Base-by-base conservation (phyloP, 306 rosid species). In the Malus orientalis region DNA sequence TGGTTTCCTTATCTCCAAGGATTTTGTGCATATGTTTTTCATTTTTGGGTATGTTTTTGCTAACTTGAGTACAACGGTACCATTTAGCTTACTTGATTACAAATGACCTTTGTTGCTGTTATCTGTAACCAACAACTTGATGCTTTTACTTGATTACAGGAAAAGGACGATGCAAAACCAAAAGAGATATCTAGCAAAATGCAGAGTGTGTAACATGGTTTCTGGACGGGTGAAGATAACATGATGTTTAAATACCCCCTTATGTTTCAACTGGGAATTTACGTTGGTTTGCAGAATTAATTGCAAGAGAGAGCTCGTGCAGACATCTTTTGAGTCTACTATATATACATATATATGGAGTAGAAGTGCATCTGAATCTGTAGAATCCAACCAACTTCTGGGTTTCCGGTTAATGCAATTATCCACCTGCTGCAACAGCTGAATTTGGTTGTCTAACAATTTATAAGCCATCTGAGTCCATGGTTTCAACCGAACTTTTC, bases 161-260 rank as follows among this genome's bases (percentile, higher is more conserved):
- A 82, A 77, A 91, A 86, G 73, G 97, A 88, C 67, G 97, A 18
- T 49, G 55, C 80, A 13, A 92, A 88, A 85, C 86, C 86, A 75
- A 91, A 87, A 82, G 98, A 89, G 47, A 49, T 80, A 27, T 86
- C 98, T 27, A 87, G 87, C 94, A 96, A 96, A 87, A 84, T 86
- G 81, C 96, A 91, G 84, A 91, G 82, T 77, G 96, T 96, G 66
- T 91, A 83, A 86, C 59, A 71, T 74, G 73, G 77, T 70, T 67
- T 42, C 78, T 69, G 68, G 55, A 69, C 38, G 25, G 86, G 81
- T 81, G 63, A 64, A 36, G 86, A 76, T 81, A 70, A 70, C 27
- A 20, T 36, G n/a, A 33, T 75, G 59, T 79, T 66, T 60, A 61
- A 16, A 54, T 83, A 47, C 60, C 25, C 15, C 25, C 72, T 74